Evolutionary conservation across 108 stramenopile genomes (phyloP), one percentile per base, ranked within the genome.

Genomic region (Hondaea fermentalgiana): DNA sequence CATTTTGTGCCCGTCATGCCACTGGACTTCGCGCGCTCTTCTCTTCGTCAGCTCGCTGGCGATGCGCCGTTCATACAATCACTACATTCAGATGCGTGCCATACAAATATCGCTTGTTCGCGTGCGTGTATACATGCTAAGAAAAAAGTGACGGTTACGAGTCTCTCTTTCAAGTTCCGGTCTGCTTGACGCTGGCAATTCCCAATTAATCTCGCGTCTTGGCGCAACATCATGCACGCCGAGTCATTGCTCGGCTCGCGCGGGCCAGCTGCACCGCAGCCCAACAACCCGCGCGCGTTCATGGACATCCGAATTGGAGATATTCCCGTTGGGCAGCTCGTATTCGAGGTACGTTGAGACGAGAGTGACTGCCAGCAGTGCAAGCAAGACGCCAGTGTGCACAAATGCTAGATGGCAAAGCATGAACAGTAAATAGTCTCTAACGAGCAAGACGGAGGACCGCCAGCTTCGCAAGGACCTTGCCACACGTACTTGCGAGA

Each of bases 281-380:
- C 64, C 6, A 42, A 28, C 8, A 69, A 69, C 64, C 64, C 64
- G 42, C 64, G 23, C 12, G 76, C 28, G 5, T 83, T 83, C 76
- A 47, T 83, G 49, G 76, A 83, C 76, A 83, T 83, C 3, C 76
- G 76, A 12, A 83, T 83, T 12, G 76, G 76, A 6, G 76, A 83
- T 3, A 23, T 47, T 12, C 76, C 76, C 49, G 76, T 53, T 43
- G 76, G 76, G 19, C 76, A 83, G 51, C 45, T 83, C 49, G 76
- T 83, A 6, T 53, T 83, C 23, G 76, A 83, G 64, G 64, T 69
- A 57, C 55, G 55, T 8, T 57, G 55, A 57, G 55, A 59, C 3
- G 59, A n/a, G 59, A 59, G 58, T 59, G 35, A 35, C 35, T 35
- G 35, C 35, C 35, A 35, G 35, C 35, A 35, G 2, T 35, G 35